phyloP scores from a whole-genome alignment of 352 stramenopile species.

The Phytophthora sojae region DNA sequence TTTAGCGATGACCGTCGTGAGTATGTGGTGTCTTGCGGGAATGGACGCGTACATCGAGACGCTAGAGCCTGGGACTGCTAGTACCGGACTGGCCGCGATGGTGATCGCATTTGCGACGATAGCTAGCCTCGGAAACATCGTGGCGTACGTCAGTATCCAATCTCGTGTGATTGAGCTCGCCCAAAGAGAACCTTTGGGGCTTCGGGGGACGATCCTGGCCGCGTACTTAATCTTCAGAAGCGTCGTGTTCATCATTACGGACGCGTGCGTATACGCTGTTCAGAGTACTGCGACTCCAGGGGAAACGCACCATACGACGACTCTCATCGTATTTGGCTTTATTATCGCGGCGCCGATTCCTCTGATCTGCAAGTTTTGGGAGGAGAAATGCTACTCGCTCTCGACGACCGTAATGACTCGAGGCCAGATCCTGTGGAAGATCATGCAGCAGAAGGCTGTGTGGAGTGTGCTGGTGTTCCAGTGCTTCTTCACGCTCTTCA shows the following conservation, averaged over 20 bases:
- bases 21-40: constrained; percentile 38
- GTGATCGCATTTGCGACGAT: constrained; percentile 35
- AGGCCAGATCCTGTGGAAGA: constrained; percentile 52
- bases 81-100: constrained; percentile 18
- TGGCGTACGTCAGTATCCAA: constrained; percentile 47
- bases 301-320: constrained; percentile 18
- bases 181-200: constrained; percentile 46
- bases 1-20: constrained; percentile 32
- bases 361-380: constrained; percentile 46
- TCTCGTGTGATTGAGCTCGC: constrained; percentile 53
- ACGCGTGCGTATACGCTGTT: constrained; percentile 16
- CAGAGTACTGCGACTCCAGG: constrained; percentile 1
- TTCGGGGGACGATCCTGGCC: constrained; percentile 46
- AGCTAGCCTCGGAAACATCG: constrained; percentile 39
- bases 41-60: constrained; percentile 36
- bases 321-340: constrained; percentile 40
- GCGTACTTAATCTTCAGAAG: constrained; percentile 50
- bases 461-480: constrained; percentile 55
- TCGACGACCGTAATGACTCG: constrained; percentile 49
- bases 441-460: constrained; percentile 64
- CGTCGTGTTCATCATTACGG: constrained; percentile 27
- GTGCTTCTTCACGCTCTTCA: constrained; percentile 54
- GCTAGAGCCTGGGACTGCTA: constrained; percentile 8
- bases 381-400: constrained; percentile 53
- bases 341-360: constrained; percentile 40